Percentiles rank a stretch among this genome's conserved stretches.
Conservation (phyloP, 768 basidiomycete species). For the Serendipita sp. region DNA sequence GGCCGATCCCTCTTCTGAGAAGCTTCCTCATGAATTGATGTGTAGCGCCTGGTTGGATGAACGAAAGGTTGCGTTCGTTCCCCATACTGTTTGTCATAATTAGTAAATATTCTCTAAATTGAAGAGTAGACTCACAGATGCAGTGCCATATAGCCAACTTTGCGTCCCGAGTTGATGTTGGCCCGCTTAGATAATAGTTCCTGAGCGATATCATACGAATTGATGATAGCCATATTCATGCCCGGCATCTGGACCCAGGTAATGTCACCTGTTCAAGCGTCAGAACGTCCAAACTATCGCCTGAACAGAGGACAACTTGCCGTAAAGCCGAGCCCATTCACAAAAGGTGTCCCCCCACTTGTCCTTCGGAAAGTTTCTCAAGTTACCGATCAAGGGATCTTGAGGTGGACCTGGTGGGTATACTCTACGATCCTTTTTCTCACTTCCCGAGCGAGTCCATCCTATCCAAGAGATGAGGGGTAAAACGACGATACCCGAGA, state of each 20-base stretch:
- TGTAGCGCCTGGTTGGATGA: background rate
- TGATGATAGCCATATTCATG: background rate
- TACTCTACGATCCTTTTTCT: background rate
- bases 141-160: background rate
- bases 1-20: background rate
- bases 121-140: background rate
- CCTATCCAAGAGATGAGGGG: too few species aligned
- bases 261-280: background rate
- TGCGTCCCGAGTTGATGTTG: background rate
- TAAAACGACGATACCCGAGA: too few species aligned
- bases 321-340: conserved; percentile 42
- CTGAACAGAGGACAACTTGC: background rate
- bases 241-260: background rate
- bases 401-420: conserved; percentile 14
- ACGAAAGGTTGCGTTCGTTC: background rate
- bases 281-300: background rate
- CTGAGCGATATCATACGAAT: background rate
- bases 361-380: conserved; percentile 12
- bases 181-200: background rate
- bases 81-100: background rate
- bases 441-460: too few species aligned
- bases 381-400: conserved; percentile 14
- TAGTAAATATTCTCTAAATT: background rate
- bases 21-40: background rate
- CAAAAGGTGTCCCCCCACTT: conserved; percentile 43